Evolutionary conservation across 257 asterid species (phyloP), one percentile per base, ranked within the genome.

Genomic region (Solanum medicagineum): DNA sequence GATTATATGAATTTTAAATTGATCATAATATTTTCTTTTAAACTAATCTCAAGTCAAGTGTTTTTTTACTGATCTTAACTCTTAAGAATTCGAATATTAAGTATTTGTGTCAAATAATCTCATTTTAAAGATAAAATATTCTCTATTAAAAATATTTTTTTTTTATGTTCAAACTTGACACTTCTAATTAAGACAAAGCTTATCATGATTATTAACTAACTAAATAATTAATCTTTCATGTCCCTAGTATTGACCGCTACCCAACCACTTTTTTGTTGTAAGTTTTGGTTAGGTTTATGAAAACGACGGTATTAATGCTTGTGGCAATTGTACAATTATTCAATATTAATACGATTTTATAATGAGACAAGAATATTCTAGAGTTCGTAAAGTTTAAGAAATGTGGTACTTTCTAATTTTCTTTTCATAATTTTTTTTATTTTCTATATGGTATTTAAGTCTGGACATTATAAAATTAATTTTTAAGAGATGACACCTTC

Each of bases 401-500:
- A 74, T 14, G 8, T 32, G 22, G 6, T 32, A 62, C 8, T 10
- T 1, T 0, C 1, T 0, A 20, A 32, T 32, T 32, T 20, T 7
- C 0, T 9, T 8, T 57, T 47, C 1, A 9, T 7, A 47, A 47
- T 9, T 47, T 2, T 1, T 9, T 45, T 9, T 8, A 47, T 2
- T 47, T 9, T 10, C 0, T 57, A 9, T 3, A n/a, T 3, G 2
- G 7, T 6, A 65, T 26, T 26, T 26, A 26, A 0, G 7, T 26
- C 13, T 1, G 4, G 4, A 0, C 0, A 63, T 24, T 63, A 0
- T 15, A 63, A 12, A 0, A 62, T 6, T 12, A 0, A 24, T 63
- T 63, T 24, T 5, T 24, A 12, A 9, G 4, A 3, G 1, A 12
- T 12, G 3, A 63, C 0, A 0, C 1, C 13, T 11, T 0, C 2